Percentiles rank a stretch among this genome's conserved stretches.
phyloP scores from a whole-genome alignment of 768 basidiomycete species.

The Trametopsis cervina region DNA sequence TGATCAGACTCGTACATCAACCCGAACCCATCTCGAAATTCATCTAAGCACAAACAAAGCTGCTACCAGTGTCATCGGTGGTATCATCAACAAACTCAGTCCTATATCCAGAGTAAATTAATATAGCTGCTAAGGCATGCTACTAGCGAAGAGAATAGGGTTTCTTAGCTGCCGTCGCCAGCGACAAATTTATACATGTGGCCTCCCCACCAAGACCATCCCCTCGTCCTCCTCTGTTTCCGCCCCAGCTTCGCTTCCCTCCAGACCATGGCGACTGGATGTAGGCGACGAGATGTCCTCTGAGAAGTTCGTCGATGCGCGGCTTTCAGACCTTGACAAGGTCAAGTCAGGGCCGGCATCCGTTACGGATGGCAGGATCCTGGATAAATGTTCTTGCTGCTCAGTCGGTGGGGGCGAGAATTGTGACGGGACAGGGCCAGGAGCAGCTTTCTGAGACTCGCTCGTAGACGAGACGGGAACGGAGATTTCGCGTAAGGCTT shows the following conservation, averaged over 20 bases:
- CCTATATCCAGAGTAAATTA: too few relatives aligned
- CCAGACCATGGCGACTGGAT: slow-evolving; percentile 26
- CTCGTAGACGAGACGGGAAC: slow-evolving; percentile 28
- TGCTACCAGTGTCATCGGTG: neutral
- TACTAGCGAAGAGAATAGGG: too few relatives aligned
- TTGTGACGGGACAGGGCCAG: too few relatives aligned
- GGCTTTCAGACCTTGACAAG: slow-evolving; percentile 19
- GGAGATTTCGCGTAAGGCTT: slow-evolving; percentile 72
- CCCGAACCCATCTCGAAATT: too few relatives aligned
- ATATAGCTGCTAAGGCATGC: too few relatives aligned
- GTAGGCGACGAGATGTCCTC: slow-evolving; percentile 22
- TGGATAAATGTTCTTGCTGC: neutral
- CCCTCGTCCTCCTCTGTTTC: slow-evolving; percentile 85
- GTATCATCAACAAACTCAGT: too few relatives aligned
- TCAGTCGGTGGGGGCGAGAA: neutral
- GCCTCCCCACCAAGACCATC: slow-evolving; percentile 70
- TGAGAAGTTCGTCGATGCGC: slow-evolving; percentile 24
- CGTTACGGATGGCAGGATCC: neutral
- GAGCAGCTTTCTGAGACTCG: slow-evolving; percentile 1
- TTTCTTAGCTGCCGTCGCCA: neutral
- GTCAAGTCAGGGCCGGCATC: slow-evolving; percentile 5
- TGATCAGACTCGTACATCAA: too few relatives aligned
- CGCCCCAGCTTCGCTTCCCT: slow-evolving; percentile 54
- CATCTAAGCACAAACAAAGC: too few relatives aligned
- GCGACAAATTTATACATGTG: slow-evolving; percentile 17